Base-by-base conservation (phyloP, 148 eudicot species). In the Polygonum aviculare region DNA sequence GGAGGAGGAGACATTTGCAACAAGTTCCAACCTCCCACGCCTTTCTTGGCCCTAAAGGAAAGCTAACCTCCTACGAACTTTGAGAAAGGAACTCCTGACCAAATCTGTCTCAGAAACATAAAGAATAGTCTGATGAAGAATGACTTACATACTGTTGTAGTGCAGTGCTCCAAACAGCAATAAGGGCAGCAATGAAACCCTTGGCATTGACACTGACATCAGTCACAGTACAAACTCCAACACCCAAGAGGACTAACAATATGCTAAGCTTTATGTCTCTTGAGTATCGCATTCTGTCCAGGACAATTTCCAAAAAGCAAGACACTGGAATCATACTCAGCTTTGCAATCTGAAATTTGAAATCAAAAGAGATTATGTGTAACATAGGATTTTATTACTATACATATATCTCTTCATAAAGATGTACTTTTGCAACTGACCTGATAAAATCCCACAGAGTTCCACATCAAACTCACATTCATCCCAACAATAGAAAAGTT, bases 391-490 rank as follows among this genome's bases (percentile, higher is more conserved):
- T 26, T 36, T n/a, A 31, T 11, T 39, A 26, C 7, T 63, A 63
- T 26, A 22, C 3, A 12, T 22, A 21, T 63, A 52, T 11, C 18
- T 52, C 36, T 48, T 39, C 44, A 39, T 72, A 54, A 73, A 80
- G 39, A 31, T 44, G 38, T 21, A n/a, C 39, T 57, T 40, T 14
- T 9, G 65, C 38, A 26, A 70, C 78, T 51, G 57, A 83, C 79
- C 83, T 80, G 82, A 83, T 78, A 80, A 62, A 83, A 83, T 26
- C 81, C 79, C 75, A 82, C 84, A 21, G 84, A 82, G 74, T 82
- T 82, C 84, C 84, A 82, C 84, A 82, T 82, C 70, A 82, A 78
- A 76, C 84, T 82, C 31, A 82, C 84, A 50, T 82, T 82, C 85
- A 82, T 82, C 52, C 85, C 85, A 41, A 82, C 85, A 33, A 82